Conservation (phyloP, 78 protist genomes). For the Thecamonas trahens region DNA sequence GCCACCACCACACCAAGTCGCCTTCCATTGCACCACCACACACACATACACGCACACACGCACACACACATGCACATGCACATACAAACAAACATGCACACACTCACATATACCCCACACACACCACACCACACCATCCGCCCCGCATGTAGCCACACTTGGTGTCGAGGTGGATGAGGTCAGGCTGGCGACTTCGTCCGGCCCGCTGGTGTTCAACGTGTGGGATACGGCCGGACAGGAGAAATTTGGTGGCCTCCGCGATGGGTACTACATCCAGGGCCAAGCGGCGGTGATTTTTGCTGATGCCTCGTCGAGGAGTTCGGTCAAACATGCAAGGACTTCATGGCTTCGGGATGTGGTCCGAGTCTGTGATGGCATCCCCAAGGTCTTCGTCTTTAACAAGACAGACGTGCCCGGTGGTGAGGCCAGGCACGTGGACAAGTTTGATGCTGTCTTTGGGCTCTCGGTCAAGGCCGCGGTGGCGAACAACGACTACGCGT, state of each 20-base stretch:
- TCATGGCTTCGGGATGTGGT: slow-evolving; percentile 70
- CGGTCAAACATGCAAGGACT: too few species aligned
- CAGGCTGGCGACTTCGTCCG: slow-evolving; percentile 59
- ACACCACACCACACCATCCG: too few species aligned
- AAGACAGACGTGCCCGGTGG: slow-evolving; percentile 80
- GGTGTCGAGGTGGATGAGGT: slow-evolving; percentile 55
- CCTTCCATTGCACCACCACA: too few species aligned
- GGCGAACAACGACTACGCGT: slow-evolving; percentile 76
- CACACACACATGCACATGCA: too few species aligned
- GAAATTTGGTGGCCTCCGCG: slow-evolving; percentile 77
- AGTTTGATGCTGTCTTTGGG: slow-evolving; percentile 67
- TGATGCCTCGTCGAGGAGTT: slow-evolving; percentile 81
- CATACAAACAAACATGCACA: too few species aligned
- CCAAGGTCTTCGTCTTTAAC: slow-evolving; percentile 78
- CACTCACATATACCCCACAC: too few species aligned
- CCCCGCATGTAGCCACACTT: neutral
- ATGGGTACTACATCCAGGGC: slow-evolving; percentile 64
- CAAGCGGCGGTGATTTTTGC: slow-evolving; percentile 75
- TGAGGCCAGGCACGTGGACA: slow-evolving; percentile 68
- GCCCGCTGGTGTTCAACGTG: slow-evolving; percentile 61
- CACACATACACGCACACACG: too few species aligned
- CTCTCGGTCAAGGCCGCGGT: slow-evolving; percentile 67
- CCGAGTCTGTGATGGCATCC: slow-evolving; percentile 73
- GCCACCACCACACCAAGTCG: too few species aligned
- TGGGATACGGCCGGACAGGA: slow-evolving; percentile 93